Evolutionary conservation across 352 stramenopile genomes (phyloP), one percentile per base, ranked within the genome.

Genomic region (Pythium rishiriense): DNA sequence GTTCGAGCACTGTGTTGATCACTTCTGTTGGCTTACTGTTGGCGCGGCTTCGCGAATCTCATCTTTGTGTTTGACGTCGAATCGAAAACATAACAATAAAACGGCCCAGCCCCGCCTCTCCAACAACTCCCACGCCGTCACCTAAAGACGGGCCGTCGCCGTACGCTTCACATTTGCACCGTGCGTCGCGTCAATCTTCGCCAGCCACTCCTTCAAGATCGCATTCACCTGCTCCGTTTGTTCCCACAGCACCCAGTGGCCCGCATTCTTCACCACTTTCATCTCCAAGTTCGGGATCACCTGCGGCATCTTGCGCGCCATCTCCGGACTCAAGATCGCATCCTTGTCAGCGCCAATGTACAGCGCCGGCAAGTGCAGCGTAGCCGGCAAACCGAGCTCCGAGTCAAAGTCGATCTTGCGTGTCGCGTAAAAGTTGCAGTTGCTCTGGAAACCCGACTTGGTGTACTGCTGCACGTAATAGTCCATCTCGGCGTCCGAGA

Each of bases 161-260:
- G 31, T 52, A 25, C 46, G 10, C 50, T 57, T 57, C 19, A 43
- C 31, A 10, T n/a, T 26, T 12, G 50, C 50, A 33, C 50, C 50
- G 31, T 57, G n/a, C n/a, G 29, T 33, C 15, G 62, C 17, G 14
- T 61, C 49, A 35, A 83, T 62, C 49, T 78, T 75, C 35, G 31
- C 72, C 19, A 85, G 61, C 77, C 77, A 85, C 21, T 42, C 35
- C 11, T 8, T 42, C 35, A 42, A 42, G 35, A 42, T 42, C 35
- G 35, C 35, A 15, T 42, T 42, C 35, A 83, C 70, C 19, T 75
- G 54, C 28, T 84, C 73, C 8, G 68, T 78, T 42, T 84, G 69
- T 50, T 89, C 80, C 72, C 76, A 84, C 0, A 90, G 57, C 26
- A 90, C 78, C 80, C 80, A 90, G 61, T 90, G 80, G 7, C 80